These are phyloP conservation scores for Mycena haematopus DNA, from an alignment of 768 basidiomycete species.

Conservation along the genomic window DNA sequence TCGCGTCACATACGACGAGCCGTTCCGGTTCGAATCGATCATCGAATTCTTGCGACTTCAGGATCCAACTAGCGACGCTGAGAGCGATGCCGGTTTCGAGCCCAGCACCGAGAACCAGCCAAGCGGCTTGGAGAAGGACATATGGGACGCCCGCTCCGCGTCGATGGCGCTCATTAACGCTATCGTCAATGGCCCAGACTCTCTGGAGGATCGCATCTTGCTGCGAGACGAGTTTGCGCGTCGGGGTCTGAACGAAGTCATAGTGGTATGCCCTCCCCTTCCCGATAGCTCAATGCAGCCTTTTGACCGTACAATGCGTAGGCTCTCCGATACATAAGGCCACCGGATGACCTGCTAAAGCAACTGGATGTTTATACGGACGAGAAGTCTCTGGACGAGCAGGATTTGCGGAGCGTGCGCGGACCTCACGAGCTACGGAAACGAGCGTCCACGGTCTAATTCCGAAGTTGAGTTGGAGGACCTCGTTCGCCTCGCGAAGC, in stretches of 20 bases:
- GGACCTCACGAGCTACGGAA: conserved; percentile 38
- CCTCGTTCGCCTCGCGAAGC: conserved; percentile 62
- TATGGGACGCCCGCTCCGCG: conserved; percentile 84
- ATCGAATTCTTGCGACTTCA: conserved; percentile 66
- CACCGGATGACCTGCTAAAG: conserved; percentile 78
- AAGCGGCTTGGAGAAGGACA: conserved; percentile 64
- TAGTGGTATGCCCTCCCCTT: conserved; percentile 67
- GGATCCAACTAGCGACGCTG: conserved; percentile 44
- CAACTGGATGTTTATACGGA: conserved; percentile 86
- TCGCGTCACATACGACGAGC: conserved; percentile 69
- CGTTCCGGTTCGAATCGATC: conserved; percentile 81
- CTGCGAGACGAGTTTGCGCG: conserved; percentile 85
- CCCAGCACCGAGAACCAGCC: conserved; percentile 28
- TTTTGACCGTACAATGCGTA: conserved; percentile 36
- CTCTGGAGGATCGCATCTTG: conserved; percentile 77
- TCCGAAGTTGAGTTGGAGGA: conserved; percentile 65
- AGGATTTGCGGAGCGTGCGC: conserved; percentile 78
- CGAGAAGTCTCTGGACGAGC: conserved; percentile 90
- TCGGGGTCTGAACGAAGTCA: conserved; percentile 81
- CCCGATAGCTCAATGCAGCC: background rate
- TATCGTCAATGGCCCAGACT: conserved; percentile 75
- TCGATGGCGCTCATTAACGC: conserved; percentile 84
- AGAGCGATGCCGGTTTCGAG: conserved; percentile 36
- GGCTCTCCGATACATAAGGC: conserved; percentile 77
- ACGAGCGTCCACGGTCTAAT: conserved; percentile 50